Evolutionary conservation across 805 yeast species (phyloP).

Genomic region (Sporopachydermia lactativora): DNA sequence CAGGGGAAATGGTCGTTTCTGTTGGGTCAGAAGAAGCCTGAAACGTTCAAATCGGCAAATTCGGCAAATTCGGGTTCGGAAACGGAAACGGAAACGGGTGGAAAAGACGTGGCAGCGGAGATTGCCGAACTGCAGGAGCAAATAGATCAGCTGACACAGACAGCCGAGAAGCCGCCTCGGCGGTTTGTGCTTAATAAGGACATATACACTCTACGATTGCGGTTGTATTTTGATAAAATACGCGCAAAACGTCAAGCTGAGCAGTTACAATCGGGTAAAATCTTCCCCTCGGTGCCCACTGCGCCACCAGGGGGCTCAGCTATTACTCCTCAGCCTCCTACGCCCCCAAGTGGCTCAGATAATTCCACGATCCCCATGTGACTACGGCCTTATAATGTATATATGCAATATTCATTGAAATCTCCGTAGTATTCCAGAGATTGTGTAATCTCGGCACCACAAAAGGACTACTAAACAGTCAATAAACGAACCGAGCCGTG

Average conservation of each 20-base stretch:
- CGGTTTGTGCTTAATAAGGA: conserved; percentile 25
- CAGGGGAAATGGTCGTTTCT: conserved; percentile 10
- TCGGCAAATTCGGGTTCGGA: conserved; percentile 7
- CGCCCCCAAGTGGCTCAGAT: not conserved
- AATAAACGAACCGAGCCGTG: conserved; percentile 5
- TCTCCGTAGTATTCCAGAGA: conserved; percentile 2
- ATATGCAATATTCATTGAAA: not conserved
- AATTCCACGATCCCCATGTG: conserved; percentile 1
- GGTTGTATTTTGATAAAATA: conserved; percentile 14
- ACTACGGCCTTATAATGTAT: not conserved
- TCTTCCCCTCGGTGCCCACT: conserved; percentile 22
- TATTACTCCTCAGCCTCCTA: not conserved
- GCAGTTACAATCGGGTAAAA: conserved; percentile 16
- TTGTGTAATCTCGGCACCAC: not conserved
- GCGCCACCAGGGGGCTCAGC: conserved; percentile 1
- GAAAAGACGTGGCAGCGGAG: conserved; percentile 14
- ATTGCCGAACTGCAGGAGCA: conserved; percentile 11
- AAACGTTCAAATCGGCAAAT: conserved; percentile 8
- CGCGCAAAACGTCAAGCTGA: conserved; percentile 17
- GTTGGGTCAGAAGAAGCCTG: conserved; percentile 7
- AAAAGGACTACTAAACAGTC: conserved; percentile 2
- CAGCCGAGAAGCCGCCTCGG: conserved; percentile 22
- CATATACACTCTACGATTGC: conserved; percentile 28
- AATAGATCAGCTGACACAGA: conserved; percentile 13
- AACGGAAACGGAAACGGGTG: conserved; percentile 7